Base-by-base conservation (phyloP, 768 basidiomycete species). In the Tephrocybe rancida region DNA sequence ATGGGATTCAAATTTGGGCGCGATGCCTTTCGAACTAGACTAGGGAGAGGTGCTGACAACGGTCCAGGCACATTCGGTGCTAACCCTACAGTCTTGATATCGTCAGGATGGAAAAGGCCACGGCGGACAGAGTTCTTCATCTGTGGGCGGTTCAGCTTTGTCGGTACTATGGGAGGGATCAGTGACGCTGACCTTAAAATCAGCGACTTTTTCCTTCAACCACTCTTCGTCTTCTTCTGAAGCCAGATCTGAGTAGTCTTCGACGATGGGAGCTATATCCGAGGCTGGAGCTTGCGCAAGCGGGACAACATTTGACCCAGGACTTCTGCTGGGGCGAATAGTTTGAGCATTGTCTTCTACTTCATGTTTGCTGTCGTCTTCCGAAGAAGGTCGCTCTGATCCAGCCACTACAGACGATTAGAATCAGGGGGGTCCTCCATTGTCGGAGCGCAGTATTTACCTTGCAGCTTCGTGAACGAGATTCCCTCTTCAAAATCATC, bases 401-500 rank as follows among this genome's bases (percentile, higher is more conserved):
- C 46, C 47, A n/a, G 83, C 87, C 86, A 64, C 53, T 50, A 42
- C 11, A 57, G 21, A 55, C 16, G 9, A 32, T 48, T 0, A 55
- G 39, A 43, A 26, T 51, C n/a, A 21, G 35, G 29, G 5, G 50
- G 61, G 19, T 26, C 18, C 24, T 24, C 14, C 8, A 39, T 32
- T 21, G 13, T 13, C 4, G 1, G 18, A 47, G n/a, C 14, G 54
- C 34, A 39, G 8, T 1, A 58, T 65, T 18, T 30, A 80, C 80
- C 86, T 74, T 88, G 89, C 26, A 95, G 68, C 69, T 95, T 96
- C 7, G 87, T 84, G 48, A 92, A 83, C 0, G 92, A 93, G 29
- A 95, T 94, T 1, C 89, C 93, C 59, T 92, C 93, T 66, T 95
- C 93, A 59, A 99, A 99, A 65, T 99, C 97, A 58, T 95, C 92